Base-by-base conservation (phyloP, 495 filamentous ascomycete genomes). In the Hypoxylon subgilvum region DNA sequence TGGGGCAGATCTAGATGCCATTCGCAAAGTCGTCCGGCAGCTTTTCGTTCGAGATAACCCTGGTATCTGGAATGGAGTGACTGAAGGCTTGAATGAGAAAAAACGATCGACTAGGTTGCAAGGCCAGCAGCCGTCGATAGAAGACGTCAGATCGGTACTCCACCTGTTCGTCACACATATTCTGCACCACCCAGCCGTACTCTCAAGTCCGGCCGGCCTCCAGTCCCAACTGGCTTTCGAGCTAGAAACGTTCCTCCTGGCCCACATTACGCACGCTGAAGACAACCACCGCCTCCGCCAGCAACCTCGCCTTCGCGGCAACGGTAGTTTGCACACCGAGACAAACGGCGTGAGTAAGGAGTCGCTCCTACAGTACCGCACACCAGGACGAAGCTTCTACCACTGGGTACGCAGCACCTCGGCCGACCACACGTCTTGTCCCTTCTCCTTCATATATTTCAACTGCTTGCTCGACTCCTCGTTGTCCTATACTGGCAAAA, bases 331-430 rank as follows among this genome's bases (percentile, higher is more conserved):
- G 5, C 27, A 10, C 27, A n/a, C n/a, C n/a, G n/a, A n/a, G n/a
- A n/a, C n/a, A n/a, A n/a, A n/a, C n/a, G n/a, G n/a, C n/a, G n/a
- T n/a, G n/a, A n/a, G n/a, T n/a, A n/a, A n/a, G n/a, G n/a, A 5
- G 27, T 30, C 27, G 27, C 27, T 12, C 13, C 14, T 23, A 32
- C 8, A 51, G n/a, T 21, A 34, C 9, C 0, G n/a, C 2, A 18
- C 23, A 2, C 31, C 31, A 4, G 17, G 30, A 7, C 43, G 17
- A 10, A 57, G 46, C 1, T 60, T 54, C 30, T 69, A 61, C 38
- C 30, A 63, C 23, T 79, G 74, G 75, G 70, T 74, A 0, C 73
- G 61, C 17, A 13, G 39, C 14, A 42, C 39, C n/a, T 45, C 25
- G 4, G 39, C 3, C 10, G 4, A 42, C 14, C 14, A n/a, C 4